Conservation (phyloP, 1,139 yeast species). For the Pichia norvegensis region DNA sequence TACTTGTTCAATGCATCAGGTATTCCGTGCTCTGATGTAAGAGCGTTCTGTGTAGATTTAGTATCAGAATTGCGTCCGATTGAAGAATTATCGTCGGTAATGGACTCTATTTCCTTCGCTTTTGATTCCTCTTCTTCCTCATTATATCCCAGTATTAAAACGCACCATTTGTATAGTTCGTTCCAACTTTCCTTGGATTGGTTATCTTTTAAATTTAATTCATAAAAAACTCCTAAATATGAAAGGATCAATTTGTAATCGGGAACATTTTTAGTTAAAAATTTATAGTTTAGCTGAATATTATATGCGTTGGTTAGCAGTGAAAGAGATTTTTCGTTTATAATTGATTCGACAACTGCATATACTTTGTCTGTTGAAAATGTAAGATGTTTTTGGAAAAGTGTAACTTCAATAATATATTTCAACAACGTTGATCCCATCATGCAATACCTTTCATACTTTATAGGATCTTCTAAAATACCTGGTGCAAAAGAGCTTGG, state of each 20-base stretch:
- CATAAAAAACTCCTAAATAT: constrained; percentile 9
- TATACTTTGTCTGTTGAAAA: not conserved
- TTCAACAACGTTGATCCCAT: constrained; percentile 8
- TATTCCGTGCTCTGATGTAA: not conserved
- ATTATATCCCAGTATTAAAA: constrained; percentile 5
- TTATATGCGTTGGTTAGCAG: constrained; percentile 8
- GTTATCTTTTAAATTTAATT: not conserved
- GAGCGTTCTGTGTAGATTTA: not conserved
- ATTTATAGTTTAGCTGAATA: constrained; percentile 9
- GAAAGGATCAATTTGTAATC: constrained; percentile 4
- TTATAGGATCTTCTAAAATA: not conserved
- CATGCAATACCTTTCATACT: constrained; percentile 3
- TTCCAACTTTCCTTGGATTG: not conserved
- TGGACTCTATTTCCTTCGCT: not conserved
- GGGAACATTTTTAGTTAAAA: not conserved
- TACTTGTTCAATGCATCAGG: constrained; percentile 1
- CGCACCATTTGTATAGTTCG: constrained; percentile 4
- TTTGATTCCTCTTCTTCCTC: not conserved
- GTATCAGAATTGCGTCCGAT: too few species aligned
- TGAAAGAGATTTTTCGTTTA: constrained; percentile 4
- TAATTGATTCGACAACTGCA: not conserved
- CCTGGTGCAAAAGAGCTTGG: not conserved
- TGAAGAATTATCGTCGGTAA: too few species aligned
- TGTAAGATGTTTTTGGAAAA: not conserved
- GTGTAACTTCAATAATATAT: constrained; percentile 3